phyloP scores from a whole-genome alignment of 257 asterid species.

The Fraxinus americana region DNA sequence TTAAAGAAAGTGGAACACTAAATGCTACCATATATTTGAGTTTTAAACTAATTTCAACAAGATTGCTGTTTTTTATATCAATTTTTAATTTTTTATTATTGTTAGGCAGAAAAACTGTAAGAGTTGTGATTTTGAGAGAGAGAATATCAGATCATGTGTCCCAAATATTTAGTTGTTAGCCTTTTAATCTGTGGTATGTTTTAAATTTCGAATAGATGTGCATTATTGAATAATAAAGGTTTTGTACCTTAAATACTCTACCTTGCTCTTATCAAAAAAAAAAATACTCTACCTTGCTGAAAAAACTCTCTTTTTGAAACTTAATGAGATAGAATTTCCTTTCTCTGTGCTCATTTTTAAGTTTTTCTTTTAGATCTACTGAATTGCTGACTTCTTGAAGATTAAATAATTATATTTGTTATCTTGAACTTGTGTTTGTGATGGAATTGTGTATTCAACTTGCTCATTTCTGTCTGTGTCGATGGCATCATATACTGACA shows the following conservation, averaged over 20 bases:
- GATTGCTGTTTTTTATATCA: not conserved
- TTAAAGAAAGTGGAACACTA: constrained; percentile 6
- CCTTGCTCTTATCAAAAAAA: too few relatives aligned
- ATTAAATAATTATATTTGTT: not conserved
- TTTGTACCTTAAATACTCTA: not conserved
- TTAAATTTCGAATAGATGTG: not conserved
- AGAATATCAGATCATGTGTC: not conserved
- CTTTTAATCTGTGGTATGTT: not conserved
- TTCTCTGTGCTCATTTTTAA: not conserved
- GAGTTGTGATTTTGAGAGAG: constrained; percentile 1
- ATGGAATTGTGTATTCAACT: not conserved
- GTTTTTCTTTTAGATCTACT: not conserved
- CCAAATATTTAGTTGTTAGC: not conserved
- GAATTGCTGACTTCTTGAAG: not conserved
- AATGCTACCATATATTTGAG: not conserved
- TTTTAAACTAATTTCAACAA: not conserved
- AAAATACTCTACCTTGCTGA: too few relatives aligned
- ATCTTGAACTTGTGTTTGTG: not conserved
- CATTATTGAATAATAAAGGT: not conserved
- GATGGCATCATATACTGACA: not conserved
- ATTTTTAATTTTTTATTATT: not conserved
- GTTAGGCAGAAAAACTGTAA: not conserved
- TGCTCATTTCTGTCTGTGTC: not conserved
- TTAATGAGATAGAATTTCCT: not conserved
- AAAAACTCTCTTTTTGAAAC: not conserved